phyloP scores from a whole-genome alignment of 2,329 filamentous ascomycete species.

The Penicillium sp. region DNA sequence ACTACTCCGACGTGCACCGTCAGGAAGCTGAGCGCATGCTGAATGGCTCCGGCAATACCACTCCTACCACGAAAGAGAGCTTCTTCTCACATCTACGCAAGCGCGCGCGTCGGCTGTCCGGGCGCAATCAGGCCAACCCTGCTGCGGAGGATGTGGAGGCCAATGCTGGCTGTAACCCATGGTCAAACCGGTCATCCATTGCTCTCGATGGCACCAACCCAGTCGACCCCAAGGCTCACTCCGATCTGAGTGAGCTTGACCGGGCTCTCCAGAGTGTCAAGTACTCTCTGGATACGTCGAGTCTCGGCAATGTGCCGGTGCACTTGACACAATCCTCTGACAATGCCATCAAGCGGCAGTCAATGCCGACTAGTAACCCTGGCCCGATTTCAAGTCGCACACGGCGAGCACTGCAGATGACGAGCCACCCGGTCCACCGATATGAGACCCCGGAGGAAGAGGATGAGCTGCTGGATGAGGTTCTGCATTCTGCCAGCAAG shows the following conservation, averaged over 20 bases:
- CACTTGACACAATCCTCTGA: slow-evolving; percentile 32
- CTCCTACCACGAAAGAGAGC: slow-evolving; percentile 82
- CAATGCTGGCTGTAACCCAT: slow-evolving; percentile 88
- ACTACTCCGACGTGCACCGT: slow-evolving; percentile 86
- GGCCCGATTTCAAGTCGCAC: slow-evolving; percentile 75
- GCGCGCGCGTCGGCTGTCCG: slow-evolving; percentile 86
- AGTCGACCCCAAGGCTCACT: slow-evolving; percentile 48
- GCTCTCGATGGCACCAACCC: slow-evolving; percentile 65
- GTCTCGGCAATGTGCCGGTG: slow-evolving; percentile 40
- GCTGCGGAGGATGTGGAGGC: slow-evolving; percentile 86
- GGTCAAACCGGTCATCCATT: slow-evolving; percentile 85
- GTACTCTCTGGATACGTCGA: slow-evolving; percentile 57
- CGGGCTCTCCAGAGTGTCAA: slow-evolving; percentile 63
- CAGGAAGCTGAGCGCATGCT: slow-evolving; percentile 89
- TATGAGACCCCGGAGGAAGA: slow-evolving; percentile 97
- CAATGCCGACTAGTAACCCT: slow-evolving; percentile 37
- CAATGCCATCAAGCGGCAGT: slow-evolving; percentile 39
- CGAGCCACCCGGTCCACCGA: slow-evolving; percentile 72
- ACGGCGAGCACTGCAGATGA: slow-evolving; percentile 70
- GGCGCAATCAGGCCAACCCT: slow-evolving; percentile 81
- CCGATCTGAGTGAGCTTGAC: slow-evolving; percentile 62
- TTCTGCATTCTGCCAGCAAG: slow-evolving; percentile 72
- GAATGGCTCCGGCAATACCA: slow-evolving; percentile 75
- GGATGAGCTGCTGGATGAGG: slow-evolving; percentile 92
- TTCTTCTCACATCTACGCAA: slow-evolving; percentile 98